Base-by-base conservation (phyloP, 2,329 filamentous ascomycete species). In the Penicillium verrucosum region DNA sequence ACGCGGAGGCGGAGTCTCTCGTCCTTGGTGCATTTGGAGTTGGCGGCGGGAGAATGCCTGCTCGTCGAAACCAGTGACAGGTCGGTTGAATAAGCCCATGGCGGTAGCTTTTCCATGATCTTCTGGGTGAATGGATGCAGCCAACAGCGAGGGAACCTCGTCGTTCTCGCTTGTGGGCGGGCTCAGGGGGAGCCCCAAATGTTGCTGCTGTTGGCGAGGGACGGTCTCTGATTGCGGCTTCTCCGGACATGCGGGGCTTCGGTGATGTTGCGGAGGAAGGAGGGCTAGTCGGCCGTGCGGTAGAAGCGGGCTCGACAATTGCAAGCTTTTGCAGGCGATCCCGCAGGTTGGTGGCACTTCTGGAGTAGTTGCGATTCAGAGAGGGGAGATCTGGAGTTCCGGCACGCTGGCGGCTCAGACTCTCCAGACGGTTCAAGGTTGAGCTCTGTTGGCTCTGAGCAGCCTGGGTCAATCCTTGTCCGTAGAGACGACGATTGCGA, bases 101-200 rank as follows among this genome's bases (percentile, higher is more conserved):
- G 90, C 89, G 0, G 90, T 95, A 5, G 90, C 89, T 70, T 94
- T 96, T 50, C 89, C 90, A 45, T 85, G 80, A 64, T 96, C 92
- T 60, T 86, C 86, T 0, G 89, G 87, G 58, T 90, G 85, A 12
- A 94, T 82, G 9, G 87, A 82, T 41, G 81, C 79, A 14, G 76
- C 74, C 14, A 94, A 79, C 6, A 95, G 79, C 1, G 82, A 72
- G 1, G 82, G 75, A 16, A 81, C 77, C n/a, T 93, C 89, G 29
- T 88, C 88, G 1, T 81, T 79, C 61, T 94, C 89, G 68, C 87
- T 91, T 25, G 86, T 81, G 0, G 89, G 85, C 1, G 87, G 87
- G 67, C 87, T 90, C 48, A 89, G 69, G 2, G 85, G 85, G 83
- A 3, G 64, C 57, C 68, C 67, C 67, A 46, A 69, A 70, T 16